A percentile compares a stretch with the other conserved stretches of the same genome.
These are phyloP conservation scores for Cytospora chrysosperma DNA, from an alignment of 2,329 filamentous ascomycete species.

Conservation along the genomic window DNA sequence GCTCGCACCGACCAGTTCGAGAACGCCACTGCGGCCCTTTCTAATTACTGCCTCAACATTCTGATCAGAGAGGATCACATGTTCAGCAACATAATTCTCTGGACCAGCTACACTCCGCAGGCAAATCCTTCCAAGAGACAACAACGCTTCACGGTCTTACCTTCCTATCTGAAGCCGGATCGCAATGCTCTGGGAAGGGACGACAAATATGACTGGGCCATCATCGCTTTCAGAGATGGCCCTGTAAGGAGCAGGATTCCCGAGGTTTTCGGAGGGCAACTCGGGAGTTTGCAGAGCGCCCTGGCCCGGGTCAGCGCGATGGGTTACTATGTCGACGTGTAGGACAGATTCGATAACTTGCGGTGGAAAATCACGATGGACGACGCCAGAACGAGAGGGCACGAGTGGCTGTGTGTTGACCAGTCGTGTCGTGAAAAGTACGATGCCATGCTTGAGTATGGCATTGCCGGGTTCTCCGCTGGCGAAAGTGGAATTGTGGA, in stretches of 20 bases:
- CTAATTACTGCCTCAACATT: constrained; percentile 10
- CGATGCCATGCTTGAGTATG: constrained; percentile 14
- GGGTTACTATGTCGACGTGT: constrained; percentile 19
- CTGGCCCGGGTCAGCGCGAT: neutral
- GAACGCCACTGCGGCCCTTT: constrained; percentile 10
- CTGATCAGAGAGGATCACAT: neutral
- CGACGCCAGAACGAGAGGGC: neutral
- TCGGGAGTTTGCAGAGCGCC: constrained; percentile 7
- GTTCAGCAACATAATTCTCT: constrained; percentile 17
- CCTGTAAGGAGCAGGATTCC: neutral
- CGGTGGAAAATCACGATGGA: neutral
- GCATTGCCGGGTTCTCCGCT: constrained; percentile 15
- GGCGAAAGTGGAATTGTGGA: constrained; percentile 3
- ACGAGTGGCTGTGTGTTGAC: constrained; percentile 1
- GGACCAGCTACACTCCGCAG: constrained; percentile 9
- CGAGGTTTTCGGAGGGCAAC: neutral
- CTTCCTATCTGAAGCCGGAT: constrained; percentile 9
- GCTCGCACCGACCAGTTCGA: constrained; percentile 11
- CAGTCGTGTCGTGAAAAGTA: constrained; percentile 16
- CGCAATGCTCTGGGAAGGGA: constrained; percentile 1
- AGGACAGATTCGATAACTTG: constrained; percentile 10
- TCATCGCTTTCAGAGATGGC: constrained; percentile 16
- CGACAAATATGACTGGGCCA: constrained; percentile 19
- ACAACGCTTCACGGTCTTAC: constrained; percentile 20
- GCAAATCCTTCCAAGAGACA: constrained; percentile 3